Base-by-base conservation (phyloP, 1,139 yeast genomes). In the Blastobotrys ciferrii region DNA sequence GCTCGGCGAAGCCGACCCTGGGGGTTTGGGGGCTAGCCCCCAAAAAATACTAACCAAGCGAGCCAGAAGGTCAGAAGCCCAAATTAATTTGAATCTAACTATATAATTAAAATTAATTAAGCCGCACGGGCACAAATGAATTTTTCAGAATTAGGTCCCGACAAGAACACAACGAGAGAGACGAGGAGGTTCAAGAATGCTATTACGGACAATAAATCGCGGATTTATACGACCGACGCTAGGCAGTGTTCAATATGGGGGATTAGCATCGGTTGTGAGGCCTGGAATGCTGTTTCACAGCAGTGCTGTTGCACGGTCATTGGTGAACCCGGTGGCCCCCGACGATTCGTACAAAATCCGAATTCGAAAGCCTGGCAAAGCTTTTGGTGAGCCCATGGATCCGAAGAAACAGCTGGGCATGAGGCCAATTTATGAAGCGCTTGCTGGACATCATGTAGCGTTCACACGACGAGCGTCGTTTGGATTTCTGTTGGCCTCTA, bases 381-480 rank as follows among this genome's bases (percentile, higher is more conserved):
- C 60, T 32, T 64, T 67, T 49, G 56, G 67, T 9, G 68, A 66
- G 45, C 69, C 67, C 5, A 55, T 67, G 37, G 68, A 64, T 45
- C 60, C 67, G 17, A 51, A 57, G 14, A 56, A 56, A 32, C 52
- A 59, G 30, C 53, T 68, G 37, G 58, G 67, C 32, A 56, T 59
- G 53, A 57, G 59, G 25, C 71, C 71, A 5, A 51, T 67, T 9
- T 67, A 67, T 48, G 56, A 54, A 13, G 62, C 69, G 1, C 69
- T 69, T 2, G 57, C 65, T 15, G 65, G 67, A 5, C 58, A 64
- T 3, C 69, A 66, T 46, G 54, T 67, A 6, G 66, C 70, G 18
- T 64, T 68, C 43, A 63, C 70, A n/a, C 67, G 67, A 50, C 59
- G 71, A 19, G 65, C 69, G 57, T 59, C 69, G 1, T 55, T 65